These are phyloP conservation scores for Orbilia javanica DNA, from an alignment of 2,329 filamentous ascomycete genomes.

Conservation along the genomic window DNA sequence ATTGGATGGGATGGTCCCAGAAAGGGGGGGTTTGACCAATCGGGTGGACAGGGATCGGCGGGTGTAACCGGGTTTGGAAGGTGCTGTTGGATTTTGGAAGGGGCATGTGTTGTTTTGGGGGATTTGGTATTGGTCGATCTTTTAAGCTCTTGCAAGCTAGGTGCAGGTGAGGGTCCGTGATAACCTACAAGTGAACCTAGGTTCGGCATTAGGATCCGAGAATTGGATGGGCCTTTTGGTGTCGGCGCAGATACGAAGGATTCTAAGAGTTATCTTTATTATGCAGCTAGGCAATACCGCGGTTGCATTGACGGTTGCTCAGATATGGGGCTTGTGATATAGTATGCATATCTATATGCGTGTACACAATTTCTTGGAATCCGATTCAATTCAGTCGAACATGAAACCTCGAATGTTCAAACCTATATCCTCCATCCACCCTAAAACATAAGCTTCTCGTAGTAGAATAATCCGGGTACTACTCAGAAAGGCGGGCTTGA, in stretches of 20 bases:
- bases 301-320: no score
- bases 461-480: no score
- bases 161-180: not conserved
- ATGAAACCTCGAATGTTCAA: no score
- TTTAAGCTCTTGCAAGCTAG: no score
- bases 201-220: conserved; percentile 9
- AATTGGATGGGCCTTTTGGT: not conserved
- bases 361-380: no score
- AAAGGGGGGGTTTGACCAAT: conserved; percentile 4
- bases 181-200: not conserved
- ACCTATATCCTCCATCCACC: no score
- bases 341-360: no score
- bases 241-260: not conserved
- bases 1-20: conserved; percentile 25
- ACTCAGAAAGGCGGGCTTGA: no score
- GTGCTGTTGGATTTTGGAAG: conserved; percentile 34
- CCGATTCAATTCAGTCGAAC: no score
- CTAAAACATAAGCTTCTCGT: no score
- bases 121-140: not conserved
- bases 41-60: conserved; percentile 11
- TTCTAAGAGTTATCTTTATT: not conserved
- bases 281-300: not conserved
- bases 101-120: not conserved
- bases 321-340: no score
- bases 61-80: conserved; percentile 39